These are phyloP conservation scores for Peronospora destructor DNA, from an alignment of 352 stramenopile species.

Conservation along the genomic window DNA sequence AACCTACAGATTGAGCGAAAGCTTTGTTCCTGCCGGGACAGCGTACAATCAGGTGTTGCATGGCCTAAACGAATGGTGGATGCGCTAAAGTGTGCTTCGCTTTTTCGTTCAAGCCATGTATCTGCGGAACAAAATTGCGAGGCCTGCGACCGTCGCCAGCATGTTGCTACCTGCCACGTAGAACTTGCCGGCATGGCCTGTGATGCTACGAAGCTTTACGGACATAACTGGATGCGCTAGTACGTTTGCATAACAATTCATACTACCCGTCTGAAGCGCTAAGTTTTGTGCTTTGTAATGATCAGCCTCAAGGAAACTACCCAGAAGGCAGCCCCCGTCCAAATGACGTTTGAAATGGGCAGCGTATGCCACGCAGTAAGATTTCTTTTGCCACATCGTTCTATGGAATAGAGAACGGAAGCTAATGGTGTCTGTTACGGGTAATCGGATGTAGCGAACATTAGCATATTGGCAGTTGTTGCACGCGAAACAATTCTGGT, in stretches of 20 bases:
- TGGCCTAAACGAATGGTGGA: slow-evolving; percentile 70
- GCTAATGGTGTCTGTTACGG: slow-evolving; percentile 3
- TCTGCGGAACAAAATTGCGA: slow-evolving; percentile 47
- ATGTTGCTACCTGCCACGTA: slow-evolving; percentile 51
- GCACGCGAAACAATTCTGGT: slow-evolving; percentile 79
- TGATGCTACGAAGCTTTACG: slow-evolving; percentile 62
- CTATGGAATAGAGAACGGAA: neutral
- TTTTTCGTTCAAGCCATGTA: slow-evolving; percentile 31
- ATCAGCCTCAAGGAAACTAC: slow-evolving; percentile 37
- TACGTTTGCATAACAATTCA: slow-evolving; percentile 12
- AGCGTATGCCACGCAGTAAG: slow-evolving; percentile 73
- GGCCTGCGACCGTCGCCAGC: slow-evolving; percentile 64
- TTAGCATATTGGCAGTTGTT: slow-evolving; percentile 74
- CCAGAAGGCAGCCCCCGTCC: slow-evolving; percentile 24
- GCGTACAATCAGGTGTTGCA: slow-evolving; percentile 49
- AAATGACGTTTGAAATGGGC: slow-evolving; percentile 57
- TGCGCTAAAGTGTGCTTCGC: slow-evolving; percentile 36
- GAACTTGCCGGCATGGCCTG: slow-evolving; percentile 53
- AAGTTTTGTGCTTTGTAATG: slow-evolving; percentile 1
- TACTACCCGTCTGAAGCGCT: neutral
- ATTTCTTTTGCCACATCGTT: neutral
- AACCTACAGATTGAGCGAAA: slow-evolving; percentile 56
- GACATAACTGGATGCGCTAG: slow-evolving; percentile 54
- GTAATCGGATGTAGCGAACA: slow-evolving; percentile 36
- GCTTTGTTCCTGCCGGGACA: slow-evolving; percentile 67